Percentiles rank a stretch among this genome's conserved stretches.
Conservation (phyloP, 2,329 filamentous ascomycete species). For the Beauveria scarabaeidicola region DNA sequence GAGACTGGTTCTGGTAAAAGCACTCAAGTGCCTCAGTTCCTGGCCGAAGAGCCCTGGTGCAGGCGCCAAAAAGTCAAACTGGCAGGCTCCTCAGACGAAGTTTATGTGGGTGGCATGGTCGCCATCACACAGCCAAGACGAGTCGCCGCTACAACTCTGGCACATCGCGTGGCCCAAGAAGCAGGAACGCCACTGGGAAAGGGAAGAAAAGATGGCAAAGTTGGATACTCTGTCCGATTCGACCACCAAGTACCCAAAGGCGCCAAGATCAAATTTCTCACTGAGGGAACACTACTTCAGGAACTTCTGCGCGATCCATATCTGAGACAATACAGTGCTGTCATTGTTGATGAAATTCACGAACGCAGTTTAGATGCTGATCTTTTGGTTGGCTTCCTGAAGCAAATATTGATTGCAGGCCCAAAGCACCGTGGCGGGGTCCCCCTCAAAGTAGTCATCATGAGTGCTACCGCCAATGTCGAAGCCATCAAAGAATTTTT, state of each 20-base stretch:
- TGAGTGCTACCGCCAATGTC: constrained; percentile 94
- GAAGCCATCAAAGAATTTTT: constrained; percentile 74
- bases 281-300: constrained; percentile 91
- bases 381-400: constrained; percentile 78
- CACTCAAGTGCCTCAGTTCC: constrained; percentile 90
- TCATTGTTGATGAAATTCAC: constrained; percentile 95
- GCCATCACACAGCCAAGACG: constrained; percentile 91
- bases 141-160: constrained; percentile 87
- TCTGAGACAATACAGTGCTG: constrained; percentile 75
- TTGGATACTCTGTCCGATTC: constrained; percentile 93
- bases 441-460: constrained; percentile 81
- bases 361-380: constrained; percentile 94
- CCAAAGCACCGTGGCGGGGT: constrained; percentile 59
- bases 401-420: constrained; percentile 59
- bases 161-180: constrained; percentile 79
- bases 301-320: constrained; percentile 82
- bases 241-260: constrained; percentile 76
- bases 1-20: constrained; percentile 96
- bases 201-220: constrained; percentile 37
- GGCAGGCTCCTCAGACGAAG: constrained; percentile 27
- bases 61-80: constrained; percentile 47
- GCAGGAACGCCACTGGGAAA: constrained; percentile 44
- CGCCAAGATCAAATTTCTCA: constrained; percentile 88
- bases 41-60: constrained; percentile 75
- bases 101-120: constrained; percentile 66